Percentiles rank a stretch among this genome's conserved stretches.
Conservation (phyloP, 2,329 filamentous ascomycete species). For the Pseudogymnoascus sp. region DNA sequence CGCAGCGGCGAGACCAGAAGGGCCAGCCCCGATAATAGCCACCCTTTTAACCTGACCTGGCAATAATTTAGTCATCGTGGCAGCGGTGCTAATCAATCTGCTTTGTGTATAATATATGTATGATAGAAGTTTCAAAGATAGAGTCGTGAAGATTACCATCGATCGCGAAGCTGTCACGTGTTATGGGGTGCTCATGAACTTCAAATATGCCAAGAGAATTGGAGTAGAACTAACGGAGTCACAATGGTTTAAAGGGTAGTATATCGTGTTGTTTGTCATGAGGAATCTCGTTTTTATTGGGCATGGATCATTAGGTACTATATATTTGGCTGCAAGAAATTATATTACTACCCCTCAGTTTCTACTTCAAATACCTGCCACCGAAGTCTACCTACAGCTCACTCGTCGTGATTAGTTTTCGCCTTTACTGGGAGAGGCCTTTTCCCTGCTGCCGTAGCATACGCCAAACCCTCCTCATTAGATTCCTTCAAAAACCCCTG, state of each 20-base stretch:
- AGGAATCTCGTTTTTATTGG: background rate
- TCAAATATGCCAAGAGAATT: background rate
- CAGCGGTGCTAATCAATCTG: background rate
- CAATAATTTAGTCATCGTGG: background rate
- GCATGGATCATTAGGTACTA: background rate
- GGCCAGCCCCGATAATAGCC: conserved; percentile 76
- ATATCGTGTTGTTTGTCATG: background rate
- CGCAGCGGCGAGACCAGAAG: conserved; percentile 67
- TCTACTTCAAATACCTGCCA: background rate
- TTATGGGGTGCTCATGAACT: conserved; percentile 6
- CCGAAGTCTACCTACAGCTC: background rate
- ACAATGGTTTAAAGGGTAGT: background rate
- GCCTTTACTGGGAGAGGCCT: background rate
- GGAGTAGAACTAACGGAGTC: background rate
- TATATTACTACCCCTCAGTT: background rate
- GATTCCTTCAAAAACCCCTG: conserved; percentile 39
- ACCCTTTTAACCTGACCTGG: conserved; percentile 43
- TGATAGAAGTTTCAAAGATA: background rate
- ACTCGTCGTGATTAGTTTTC: background rate
- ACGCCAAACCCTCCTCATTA: conserved; percentile 33
- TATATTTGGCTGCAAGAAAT: background rate
- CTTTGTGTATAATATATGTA: background rate
- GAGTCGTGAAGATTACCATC: background rate
- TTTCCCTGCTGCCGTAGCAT: background rate
- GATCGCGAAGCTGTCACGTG: background rate